phyloP scores from a whole-genome alignment of 192 early-diverging fungal genomes.

The Umbelopsis sp. region DNA sequence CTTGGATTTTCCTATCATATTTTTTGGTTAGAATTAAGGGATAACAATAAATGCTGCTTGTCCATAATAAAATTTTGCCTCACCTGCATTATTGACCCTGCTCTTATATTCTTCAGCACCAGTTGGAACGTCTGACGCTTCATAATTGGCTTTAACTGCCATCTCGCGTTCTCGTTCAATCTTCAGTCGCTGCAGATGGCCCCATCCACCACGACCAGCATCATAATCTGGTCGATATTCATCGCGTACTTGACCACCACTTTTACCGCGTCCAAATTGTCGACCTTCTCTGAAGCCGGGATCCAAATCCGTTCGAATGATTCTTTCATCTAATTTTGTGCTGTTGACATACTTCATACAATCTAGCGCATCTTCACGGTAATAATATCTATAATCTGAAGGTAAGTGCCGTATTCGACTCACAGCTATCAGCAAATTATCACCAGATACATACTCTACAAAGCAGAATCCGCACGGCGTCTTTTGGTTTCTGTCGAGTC shows the following conservation, averaged over 20 bases:
- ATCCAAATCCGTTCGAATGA: slow-evolving; percentile 94
- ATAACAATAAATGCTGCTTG: too few relatives aligned
- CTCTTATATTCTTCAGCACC: slow-evolving; percentile 52
- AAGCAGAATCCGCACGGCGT: slow-evolving; percentile 99
- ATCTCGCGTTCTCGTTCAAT: slow-evolving; percentile 73
- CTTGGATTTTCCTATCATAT: slow-evolving; percentile 25
- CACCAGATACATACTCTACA: slow-evolving; percentile 78
- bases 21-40: neutral
- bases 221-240: slow-evolving; percentile 96
- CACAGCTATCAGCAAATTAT: neutral
- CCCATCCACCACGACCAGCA: slow-evolving; percentile 95
- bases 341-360: slow-evolving; percentile 94
- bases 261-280: slow-evolving; percentile 93
- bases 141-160: slow-evolving; percentile 65
- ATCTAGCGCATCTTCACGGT: slow-evolving; percentile 86
- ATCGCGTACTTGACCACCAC: slow-evolving; percentile 94
- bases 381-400: slow-evolving; percentile 72
- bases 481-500: slow-evolving; percentile 86
- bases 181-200: slow-evolving; percentile 71
- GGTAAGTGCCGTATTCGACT: neutral
- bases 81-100: slow-evolving; percentile 21
- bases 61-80: neutral
- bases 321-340: slow-evolving; percentile 93
- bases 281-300: slow-evolving; percentile 92
- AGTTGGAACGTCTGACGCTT: slow-evolving; percentile 61